A percentile compares a stretch with the other conserved stretches of the same genome.
These are phyloP conservation scores for Candida anglica DNA, from an alignment of 805 yeast species.

Conservation along the genomic window DNA sequence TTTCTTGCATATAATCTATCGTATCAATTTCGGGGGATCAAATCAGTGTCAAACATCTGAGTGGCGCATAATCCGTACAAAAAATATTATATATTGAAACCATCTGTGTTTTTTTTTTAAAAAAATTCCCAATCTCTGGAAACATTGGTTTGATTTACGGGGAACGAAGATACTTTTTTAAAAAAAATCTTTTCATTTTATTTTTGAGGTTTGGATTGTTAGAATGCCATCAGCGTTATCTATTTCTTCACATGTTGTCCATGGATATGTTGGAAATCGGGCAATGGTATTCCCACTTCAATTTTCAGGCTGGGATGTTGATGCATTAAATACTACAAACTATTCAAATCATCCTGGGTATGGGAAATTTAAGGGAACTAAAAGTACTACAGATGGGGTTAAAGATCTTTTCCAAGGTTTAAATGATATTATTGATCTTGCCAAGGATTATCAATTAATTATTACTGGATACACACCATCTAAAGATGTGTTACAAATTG, in stretches of 20 bases:
- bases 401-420: conserved; percentile 27
- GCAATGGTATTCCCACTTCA: conserved; percentile 66
- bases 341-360: conserved; percentile 73
- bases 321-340: conserved; percentile 59
- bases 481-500: conserved; percentile 48
- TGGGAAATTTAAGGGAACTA: conserved; percentile 50
- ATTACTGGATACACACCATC: conserved; percentile 80
- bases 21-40: too few relatives aligned
- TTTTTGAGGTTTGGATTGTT: too few relatives aligned
- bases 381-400: conserved; percentile 30
- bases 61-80: too few relatives aligned
- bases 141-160: too few relatives aligned
- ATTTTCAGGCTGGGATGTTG: conserved; percentile 66
- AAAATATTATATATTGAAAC: too few relatives aligned
- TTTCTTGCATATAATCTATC: too few relatives aligned
- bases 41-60: too few relatives aligned
- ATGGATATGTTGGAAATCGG: conserved; percentile 70
- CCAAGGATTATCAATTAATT: conserved; percentile 51
- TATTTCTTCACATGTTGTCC: conserved; percentile 67
- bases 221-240: conserved; percentile 37
- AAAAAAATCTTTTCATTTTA: too few relatives aligned
- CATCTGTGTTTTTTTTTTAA: too few relatives aligned
- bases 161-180: too few relatives aligned
- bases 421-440: conserved; percentile 28
- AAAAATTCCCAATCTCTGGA: too few relatives aligned